phyloP scores from a whole-genome alignment of 805 yeast species.

The Saccharomyces cerevisiae region DNA sequence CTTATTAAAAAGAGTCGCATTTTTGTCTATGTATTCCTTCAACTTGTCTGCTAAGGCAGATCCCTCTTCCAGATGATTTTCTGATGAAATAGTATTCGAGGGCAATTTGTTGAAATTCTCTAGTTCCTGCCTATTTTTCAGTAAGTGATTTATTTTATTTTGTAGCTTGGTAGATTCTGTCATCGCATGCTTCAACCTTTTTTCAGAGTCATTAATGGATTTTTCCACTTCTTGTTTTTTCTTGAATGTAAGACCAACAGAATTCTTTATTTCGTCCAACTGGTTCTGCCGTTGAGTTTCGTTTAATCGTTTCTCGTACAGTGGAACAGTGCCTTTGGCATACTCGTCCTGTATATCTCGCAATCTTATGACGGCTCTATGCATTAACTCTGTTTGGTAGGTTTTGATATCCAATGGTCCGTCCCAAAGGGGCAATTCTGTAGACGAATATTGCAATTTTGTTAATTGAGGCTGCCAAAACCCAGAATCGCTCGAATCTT shows the following conservation, averaged over 20 bases:
- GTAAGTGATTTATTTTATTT: slow-evolving; percentile 7
- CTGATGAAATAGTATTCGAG: slow-evolving; percentile 4
- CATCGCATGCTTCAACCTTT: slow-evolving; percentile 17
- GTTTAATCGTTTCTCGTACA: slow-evolving; percentile 26
- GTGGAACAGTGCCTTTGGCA: slow-evolving; percentile 10
- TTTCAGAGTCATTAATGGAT: slow-evolving; percentile 17
- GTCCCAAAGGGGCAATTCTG: slow-evolving; percentile 5
- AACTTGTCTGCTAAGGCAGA: slow-evolving; percentile 8
- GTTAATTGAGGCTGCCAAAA: slow-evolving; percentile 5
- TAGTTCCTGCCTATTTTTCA: slow-evolving; percentile 7
- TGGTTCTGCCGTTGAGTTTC: slow-evolving; percentile 36
- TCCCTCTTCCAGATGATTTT: slow-evolving; percentile 3
- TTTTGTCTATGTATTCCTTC: not conserved
- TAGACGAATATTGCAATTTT: slow-evolving; percentile 6
- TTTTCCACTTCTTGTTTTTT: slow-evolving; percentile 21
- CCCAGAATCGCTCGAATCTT: not conserved
- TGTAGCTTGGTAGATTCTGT: slow-evolving; percentile 14
- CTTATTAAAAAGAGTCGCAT: not conserved
- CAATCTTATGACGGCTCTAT: slow-evolving; percentile 31
- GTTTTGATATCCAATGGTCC: slow-evolving; percentile 21
- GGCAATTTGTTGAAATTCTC: slow-evolving; percentile 6
- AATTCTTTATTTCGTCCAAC: slow-evolving; percentile 34
- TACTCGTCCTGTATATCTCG: slow-evolving; percentile 23
- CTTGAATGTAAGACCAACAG: slow-evolving; percentile 37
- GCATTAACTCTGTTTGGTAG: slow-evolving; percentile 34